Evolutionary conservation across 192 early-diverging fungal genomes (phyloP), one percentile per base, ranked within the genome.

Genomic region (Linnemannia elongata): DNA sequence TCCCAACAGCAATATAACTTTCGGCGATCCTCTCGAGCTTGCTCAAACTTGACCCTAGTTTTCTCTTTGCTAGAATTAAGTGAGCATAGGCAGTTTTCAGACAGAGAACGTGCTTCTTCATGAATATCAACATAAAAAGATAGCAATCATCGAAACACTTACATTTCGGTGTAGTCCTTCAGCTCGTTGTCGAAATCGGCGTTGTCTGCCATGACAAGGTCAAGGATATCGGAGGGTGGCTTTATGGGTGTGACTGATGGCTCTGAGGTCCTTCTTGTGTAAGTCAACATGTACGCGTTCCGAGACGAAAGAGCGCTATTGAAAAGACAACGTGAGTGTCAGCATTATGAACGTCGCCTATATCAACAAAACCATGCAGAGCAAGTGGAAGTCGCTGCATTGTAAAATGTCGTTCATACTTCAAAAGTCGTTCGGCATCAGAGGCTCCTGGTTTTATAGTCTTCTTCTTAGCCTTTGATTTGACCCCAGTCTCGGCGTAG

Each of bases 281-380:
- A 89, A 0, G 87, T 76, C 27, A 89, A 57, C 82, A 88, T 88
- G 69, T 89, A 89, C 1, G 89, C 89, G 45, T 89, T 89, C 20
- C 82, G 70, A 36, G 89, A 89, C 15, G 89, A 88, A n/a, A 84
- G 80, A 12, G 63, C 82, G 72, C 88, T 88, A 72, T 38, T 41
- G 17, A 70, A 7, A 60, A 60, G 45, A 24, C n/a, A 4, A 24
- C 24, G 17, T 20, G 38, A 71, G 10, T 57, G n/a, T 57, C 60
- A 66, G 60, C 13, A 71, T 27, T 27, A 68, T 3, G 20, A 12
- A 17, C 0, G 7, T n/a, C 33, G 33, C 27, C 33, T 30, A 3
- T 68, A 24, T 68, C 27, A 27, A 68, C 33, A 35, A 10, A 35
- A 33, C 30, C 66, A 33, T 20, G 20, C 5, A 52, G 49, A 52